These are phyloP conservation scores for Brassica incana DNA, from an alignment of 345 rosid genomes.

Conservation along the genomic window DNA sequence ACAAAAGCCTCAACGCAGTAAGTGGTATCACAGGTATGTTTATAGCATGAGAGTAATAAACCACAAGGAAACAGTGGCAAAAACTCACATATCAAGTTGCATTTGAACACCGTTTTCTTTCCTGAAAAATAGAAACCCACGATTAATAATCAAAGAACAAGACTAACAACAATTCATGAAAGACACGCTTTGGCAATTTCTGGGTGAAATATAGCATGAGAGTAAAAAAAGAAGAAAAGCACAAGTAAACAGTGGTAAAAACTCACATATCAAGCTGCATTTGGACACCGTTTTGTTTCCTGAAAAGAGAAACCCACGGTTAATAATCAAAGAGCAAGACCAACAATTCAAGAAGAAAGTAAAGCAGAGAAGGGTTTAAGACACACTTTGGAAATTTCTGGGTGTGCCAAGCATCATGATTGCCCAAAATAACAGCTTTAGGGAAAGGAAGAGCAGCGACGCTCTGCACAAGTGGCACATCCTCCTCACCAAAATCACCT, in stretches of 20 bases:
- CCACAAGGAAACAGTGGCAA: neutral
- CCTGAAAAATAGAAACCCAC: slow-evolving; percentile 41
- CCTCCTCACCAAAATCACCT: slow-evolving; percentile 94
- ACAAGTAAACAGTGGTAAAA: slow-evolving; percentile 2
- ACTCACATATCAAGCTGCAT: slow-evolving; percentile 84
- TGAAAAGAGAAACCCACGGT: slow-evolving; percentile 15
- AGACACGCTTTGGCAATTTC: slow-evolving; percentile 39
- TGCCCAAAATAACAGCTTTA: slow-evolving; percentile 79
- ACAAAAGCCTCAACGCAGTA: slow-evolving; percentile 11
- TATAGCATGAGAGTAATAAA: neutral
- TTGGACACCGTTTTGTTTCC: slow-evolving; percentile 65
- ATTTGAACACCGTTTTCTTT: slow-evolving; percentile 58
- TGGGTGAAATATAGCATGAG: slow-evolving; percentile 37
- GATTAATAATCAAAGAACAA: too few species aligned
- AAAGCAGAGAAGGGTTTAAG: neutral
- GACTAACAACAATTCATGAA: neutral
- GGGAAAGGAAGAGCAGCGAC: slow-evolving; percentile 62
- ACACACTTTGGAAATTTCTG: slow-evolving; percentile 43
- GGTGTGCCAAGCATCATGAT: slow-evolving; percentile 87
- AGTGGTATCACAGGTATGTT: neutral
- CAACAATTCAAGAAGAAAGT: neutral
- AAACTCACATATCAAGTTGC: slow-evolving; percentile 81
- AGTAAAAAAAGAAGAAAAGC: neutral
- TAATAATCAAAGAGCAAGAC: slow-evolving; percentile 6
- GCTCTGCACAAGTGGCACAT: slow-evolving; percentile 65